A percentile compares a stretch with the other conserved stretches of the same genome.
phyloP scores from a whole-genome alignment of 2,329 filamentous ascomycete species.

The Colletotrichum sp. region DNA sequence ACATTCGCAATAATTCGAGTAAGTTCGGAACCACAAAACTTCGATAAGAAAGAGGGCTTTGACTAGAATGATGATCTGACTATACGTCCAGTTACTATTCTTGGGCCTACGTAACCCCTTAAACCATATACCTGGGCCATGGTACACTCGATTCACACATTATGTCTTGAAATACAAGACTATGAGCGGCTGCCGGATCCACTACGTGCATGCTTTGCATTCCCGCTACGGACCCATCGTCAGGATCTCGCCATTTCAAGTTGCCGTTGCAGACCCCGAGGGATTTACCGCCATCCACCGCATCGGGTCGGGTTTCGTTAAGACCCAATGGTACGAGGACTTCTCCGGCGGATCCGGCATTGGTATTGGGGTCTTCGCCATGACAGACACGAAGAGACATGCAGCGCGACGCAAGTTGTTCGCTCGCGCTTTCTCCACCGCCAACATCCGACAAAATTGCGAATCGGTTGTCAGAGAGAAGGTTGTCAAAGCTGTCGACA shows the following conservation, averaged over 20 bases:
- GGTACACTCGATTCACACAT: background rate
- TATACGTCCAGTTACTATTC: background rate
- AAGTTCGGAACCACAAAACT: background rate
- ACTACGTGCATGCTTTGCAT: background rate
- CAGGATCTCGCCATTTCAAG: background rate
- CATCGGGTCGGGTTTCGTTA: background rate
- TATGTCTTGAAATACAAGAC: background rate
- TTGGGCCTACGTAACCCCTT: background rate
- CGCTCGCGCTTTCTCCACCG: constrained; percentile 42
- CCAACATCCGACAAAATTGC: constrained; percentile 32
- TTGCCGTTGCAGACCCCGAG: background rate
- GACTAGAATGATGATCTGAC: rapidly evolving
- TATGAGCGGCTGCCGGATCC: background rate
- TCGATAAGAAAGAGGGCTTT: rapidly evolving
- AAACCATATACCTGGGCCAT: background rate
- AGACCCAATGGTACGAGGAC: background rate
- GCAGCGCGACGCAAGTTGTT: constrained; percentile 41
- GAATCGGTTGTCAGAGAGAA: constrained; percentile 38
- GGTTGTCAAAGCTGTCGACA: constrained; percentile 42
- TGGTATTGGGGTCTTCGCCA: background rate
- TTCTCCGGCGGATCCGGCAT: background rate
- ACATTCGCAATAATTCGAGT: background rate
- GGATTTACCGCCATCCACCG: background rate
- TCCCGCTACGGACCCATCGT: background rate
- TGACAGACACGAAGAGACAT: background rate